Percentiles rank a stretch among this genome's conserved stretches.
phyloP scores from a whole-genome alignment of 768 basidiomycete genomes.

The Boletus reticulatus region DNA sequence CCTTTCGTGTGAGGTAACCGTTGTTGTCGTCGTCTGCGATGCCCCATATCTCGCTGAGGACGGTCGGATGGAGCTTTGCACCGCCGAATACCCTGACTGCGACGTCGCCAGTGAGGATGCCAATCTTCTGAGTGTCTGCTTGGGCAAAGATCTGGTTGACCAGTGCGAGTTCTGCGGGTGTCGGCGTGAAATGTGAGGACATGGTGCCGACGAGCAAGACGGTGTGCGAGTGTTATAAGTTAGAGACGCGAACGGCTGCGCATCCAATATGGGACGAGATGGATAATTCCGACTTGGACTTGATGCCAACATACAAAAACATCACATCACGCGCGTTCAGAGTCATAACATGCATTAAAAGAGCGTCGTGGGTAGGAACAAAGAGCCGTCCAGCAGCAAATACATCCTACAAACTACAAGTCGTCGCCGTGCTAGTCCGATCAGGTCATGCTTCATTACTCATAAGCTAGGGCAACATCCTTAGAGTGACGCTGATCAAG shows the following conservation, averaged over 20 bases:
- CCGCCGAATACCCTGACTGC: conserved; percentile 86
- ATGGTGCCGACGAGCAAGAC: conserved; percentile 24
- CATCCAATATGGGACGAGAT: conserved; percentile 7
- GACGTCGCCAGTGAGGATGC: conserved; percentile 85
- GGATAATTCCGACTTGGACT: too few species aligned
- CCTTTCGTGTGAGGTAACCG: conserved; percentile 86
- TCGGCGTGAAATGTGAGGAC: conserved; percentile 44
- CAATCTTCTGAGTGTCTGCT: conserved; percentile 75
- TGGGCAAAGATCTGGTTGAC: conserved; percentile 71
- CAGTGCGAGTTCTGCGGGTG: conserved; percentile 51
- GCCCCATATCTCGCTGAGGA: conserved; percentile 91
- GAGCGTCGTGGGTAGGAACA: conserved; percentile 1
- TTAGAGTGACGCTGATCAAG: not conserved
- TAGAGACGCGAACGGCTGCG: conserved; percentile 18
- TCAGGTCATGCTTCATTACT: not conserved
- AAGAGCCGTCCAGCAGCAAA: conserved; percentile 17
- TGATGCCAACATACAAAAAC: too few species aligned
- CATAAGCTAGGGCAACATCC: not conserved
- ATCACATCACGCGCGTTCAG: not conserved
- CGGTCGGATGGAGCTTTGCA: conserved; percentile 72
- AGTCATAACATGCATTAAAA: conserved; percentile 7
- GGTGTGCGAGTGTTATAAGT: conserved; percentile 20
- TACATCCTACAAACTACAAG: conserved; percentile 5
- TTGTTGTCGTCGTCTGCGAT: conserved; percentile 92
- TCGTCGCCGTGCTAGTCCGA: conserved; percentile 1